Conservation (phyloP, 139 green algal genomes). For the Pleodorina starrii region DNA sequence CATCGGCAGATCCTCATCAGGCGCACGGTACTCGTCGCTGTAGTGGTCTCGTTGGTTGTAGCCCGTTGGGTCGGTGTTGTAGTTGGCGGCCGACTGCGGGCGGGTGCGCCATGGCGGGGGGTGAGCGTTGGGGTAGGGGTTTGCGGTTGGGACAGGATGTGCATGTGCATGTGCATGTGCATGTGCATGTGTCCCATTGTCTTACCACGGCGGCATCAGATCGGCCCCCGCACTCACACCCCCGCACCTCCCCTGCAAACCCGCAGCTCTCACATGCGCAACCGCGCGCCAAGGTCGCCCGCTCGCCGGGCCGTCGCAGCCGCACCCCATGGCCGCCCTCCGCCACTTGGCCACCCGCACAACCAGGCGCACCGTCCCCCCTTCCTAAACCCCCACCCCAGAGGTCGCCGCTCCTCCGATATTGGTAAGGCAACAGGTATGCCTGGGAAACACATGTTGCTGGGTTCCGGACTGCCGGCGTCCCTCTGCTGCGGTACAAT, state of each 20-base stretch:
- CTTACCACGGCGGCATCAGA: neutral
- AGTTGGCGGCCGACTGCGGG: neutral
- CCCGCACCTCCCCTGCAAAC: no score
- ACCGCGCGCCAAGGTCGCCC: no score
- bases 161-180: neutral
- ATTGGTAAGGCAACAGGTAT: neutral
- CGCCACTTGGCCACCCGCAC: no score
- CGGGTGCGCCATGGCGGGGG: neutral
- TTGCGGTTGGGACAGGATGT: neutral
- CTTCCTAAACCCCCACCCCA: neutral
- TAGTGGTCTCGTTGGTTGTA: constrained; percentile 4
- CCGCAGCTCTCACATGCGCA: no score
- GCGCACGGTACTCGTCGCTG: neutral
- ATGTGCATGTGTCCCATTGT: neutral
- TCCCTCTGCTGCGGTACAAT: neutral
- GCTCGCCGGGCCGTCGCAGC: no score
- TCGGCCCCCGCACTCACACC: neutral
- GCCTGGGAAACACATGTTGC: neutral
- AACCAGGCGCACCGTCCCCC: no score
- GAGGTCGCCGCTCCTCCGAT: no score
- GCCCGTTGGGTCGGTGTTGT: neutral
- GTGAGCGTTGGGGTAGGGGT: neutral
- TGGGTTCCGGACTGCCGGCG: neutral
- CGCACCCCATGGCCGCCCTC: no score
- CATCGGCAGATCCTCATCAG: neutral